Percentiles rank a stretch among this genome's conserved stretches.
These are phyloP conservation scores for Drechslerella coelobrocha DNA, from an alignment of 2,329 filamentous ascomycete species.

Conservation along the genomic window DNA sequence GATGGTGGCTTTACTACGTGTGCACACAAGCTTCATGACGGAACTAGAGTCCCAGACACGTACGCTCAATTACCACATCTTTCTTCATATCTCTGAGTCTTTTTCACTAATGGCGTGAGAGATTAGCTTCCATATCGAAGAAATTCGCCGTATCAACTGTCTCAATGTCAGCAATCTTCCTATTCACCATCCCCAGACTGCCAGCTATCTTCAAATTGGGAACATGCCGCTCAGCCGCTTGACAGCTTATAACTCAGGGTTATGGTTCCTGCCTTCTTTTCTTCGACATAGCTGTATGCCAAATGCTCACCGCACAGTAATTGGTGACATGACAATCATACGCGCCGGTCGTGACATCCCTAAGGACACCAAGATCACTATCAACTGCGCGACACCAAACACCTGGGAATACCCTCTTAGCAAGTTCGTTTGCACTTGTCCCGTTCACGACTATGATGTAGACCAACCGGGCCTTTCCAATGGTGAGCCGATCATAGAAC, in stretches of 20 bases:
- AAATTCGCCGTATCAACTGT: conserved; percentile 22
- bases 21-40: conserved; percentile 17
- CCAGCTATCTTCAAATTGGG: conserved; percentile 1
- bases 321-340: conserved; percentile 40
- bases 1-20: conserved; percentile 13
- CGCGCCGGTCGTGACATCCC: conserved; percentile 40
- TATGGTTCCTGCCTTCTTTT: conserved; percentile 43
- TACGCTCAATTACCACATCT: background rate
- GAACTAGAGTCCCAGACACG: conserved; percentile 23
- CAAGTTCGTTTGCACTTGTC: conserved; percentile 33
- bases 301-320: conserved; percentile 36
- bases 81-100: too few relatives aligned
- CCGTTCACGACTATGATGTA: conserved; percentile 27
- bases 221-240: conserved; percentile 1
- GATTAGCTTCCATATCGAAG: conserved; percentile 45
- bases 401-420: conserved; percentile 34
- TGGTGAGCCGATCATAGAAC: conserved; percentile 2
- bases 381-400: conserved; percentile 23
- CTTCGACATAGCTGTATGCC: conserved; percentile 40
- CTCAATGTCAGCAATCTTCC: conserved; percentile 26
- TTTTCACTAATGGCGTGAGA: too few relatives aligned
- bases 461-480: background rate
- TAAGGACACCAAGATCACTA: conserved; percentile 31
- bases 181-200: conserved; percentile 8
- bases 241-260: conserved; percentile 19